A percentile compares a stretch with the other conserved stretches of the same genome.
These are phyloP conservation scores for Dendrocalamus sinicus DNA, from an alignment of 176 grass and related monocot species.

Conservation along the genomic window DNA sequence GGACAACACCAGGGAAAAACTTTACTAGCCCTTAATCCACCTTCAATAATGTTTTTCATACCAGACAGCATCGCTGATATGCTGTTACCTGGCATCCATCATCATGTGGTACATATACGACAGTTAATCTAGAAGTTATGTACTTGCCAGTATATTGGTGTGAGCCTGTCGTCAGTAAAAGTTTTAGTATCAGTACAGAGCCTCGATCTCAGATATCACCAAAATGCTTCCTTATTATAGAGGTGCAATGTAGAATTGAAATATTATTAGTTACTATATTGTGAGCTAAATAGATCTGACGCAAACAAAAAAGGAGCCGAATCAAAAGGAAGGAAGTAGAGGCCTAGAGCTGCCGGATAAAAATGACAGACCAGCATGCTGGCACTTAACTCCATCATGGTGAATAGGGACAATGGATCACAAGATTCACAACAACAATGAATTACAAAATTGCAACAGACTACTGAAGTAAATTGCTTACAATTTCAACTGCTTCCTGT, in stretches of 20 bases:
- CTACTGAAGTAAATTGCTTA: slow-evolving; percentile 55
- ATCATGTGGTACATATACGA: neutral
- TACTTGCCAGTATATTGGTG: neutral
- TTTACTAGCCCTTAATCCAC: neutral
- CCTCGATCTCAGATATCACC: neutral
- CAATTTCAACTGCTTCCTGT: slow-evolving; percentile 75
- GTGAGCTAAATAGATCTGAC: neutral
- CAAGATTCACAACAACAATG: neutral
- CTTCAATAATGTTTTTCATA: neutral
- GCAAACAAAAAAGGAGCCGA: neutral
- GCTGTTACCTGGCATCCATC: neutral
- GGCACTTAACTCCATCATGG: neutral
- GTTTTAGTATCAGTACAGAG: neutral
- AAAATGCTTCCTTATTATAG: neutral
- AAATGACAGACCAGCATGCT: neutral
- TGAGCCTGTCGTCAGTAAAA: neutral
- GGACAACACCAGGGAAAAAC: neutral
- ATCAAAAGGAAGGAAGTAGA: neutral
- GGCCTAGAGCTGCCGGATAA: neutral
- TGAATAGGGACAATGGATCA: neutral
- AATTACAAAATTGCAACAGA: neutral
- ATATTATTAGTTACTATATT: neutral
- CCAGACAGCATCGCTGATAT: neutral
- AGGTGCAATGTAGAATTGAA: neutral
- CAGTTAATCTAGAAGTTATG: neutral